Evolutionary conservation across 177 flowering plant genomes (phyloP), one percentile per base, ranked within the genome.

Genomic region (Vitis hybrid): DNA sequence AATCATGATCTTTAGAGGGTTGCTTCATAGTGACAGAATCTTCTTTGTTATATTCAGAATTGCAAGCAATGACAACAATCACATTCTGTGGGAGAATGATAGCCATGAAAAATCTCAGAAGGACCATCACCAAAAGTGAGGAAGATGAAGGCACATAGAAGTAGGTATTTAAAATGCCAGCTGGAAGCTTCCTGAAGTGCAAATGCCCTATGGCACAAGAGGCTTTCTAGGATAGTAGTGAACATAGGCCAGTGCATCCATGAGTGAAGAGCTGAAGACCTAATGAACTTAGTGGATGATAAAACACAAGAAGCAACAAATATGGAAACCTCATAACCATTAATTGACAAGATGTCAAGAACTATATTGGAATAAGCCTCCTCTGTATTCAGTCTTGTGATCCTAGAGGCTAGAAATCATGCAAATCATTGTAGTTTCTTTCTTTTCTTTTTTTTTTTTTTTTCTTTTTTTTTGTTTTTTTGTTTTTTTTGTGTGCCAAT

Each of bases 1-100:
- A 96, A 93, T 53, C 99, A 80, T 97, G 98, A 67, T 96, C 99
- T 20, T 93, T 86, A n/a, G 99, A 91, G 27, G 99, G 94, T 61
- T 96, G 97, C 64, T 96, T 96, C 99, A 96, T 96, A 49, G 94
- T 96, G 51, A 96, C 98, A 70, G 97, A 96, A 84, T 94, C 99
- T 83, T 96, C 98, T 82, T 96, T 94, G 71, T 96, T 96, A 76
- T 93, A 93, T 49, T 98, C 99, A 64, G 99, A 96, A 78, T 96
- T 93, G 83, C 99, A 96, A 9, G 98, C 79, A 82, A 96, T 96
- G 58, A 97, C 98, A 73, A 93, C 99, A 71, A 96, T 93, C 4
- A 98, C 95, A 82, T 96, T 96, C 97, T 94, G 63, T 59, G 17
- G 58, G 20, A 80, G 50, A 61, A 72, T 13, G 51, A 54, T 14